Base-by-base conservation (phyloP, 345 rosid species). In the Hevea brasiliensis region DNA sequence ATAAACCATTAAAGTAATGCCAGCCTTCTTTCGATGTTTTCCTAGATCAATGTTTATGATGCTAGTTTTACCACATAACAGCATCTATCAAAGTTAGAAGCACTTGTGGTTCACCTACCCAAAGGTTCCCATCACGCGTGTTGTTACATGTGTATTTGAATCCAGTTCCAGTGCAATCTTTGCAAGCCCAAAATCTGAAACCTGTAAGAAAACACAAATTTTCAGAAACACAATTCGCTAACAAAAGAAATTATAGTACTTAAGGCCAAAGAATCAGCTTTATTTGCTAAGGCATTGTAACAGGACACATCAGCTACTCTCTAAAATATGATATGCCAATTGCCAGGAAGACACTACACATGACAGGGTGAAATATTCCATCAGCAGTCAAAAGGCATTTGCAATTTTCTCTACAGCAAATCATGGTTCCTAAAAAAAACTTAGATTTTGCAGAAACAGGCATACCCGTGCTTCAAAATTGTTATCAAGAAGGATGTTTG, bases 121-220 rank as follows among this genome's bases (percentile, higher is more conserved):
- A 71, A 95, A 95, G 56, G 99, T 95, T 72, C 99, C 99, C 97
- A 95, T 91, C 45, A 95, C 99, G 32, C 99, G 98, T 27, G 99
- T 95, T 14, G 96, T 79, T 67, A 95, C 88, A 50, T 95, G 99
- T 11, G 99, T 95, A 81, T 89, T 83, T 71, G 94, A 76, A 82
- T 92, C 99, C 85, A 90, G 73, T 71, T 79, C 82, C 60, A 42
- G 77, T 0, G 97, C 98, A 83, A 95, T 79, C 80, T 91, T 95
- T 2, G 99, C 98, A 32, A 95, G 93, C 62, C 99, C 99, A 79
- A 95, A 95, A 83, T 95, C 99, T 13, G 99, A 77, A 81, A 95
- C 99, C 99, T 95, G 74, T 21, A 41, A 57, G 60, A 74, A 71
- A 42, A 51, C 61, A 29, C 8, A 61, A 18, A 44, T 23, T 37